Base-by-base conservation (phyloP, 1,284 basidiomycete genomes). In the Leccinum subrobustum region DNA sequence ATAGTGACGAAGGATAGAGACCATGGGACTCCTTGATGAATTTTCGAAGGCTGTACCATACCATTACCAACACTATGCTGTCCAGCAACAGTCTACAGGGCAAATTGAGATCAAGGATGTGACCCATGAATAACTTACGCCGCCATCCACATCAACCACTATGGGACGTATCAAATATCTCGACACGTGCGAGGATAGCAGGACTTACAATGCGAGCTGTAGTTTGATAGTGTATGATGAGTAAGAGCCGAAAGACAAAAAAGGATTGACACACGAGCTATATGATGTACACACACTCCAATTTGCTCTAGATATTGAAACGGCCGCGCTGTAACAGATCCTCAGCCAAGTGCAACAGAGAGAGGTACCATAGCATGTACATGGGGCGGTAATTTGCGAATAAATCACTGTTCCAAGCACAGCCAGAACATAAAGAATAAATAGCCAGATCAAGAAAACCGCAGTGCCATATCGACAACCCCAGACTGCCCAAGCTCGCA, bases 401-500 rank as follows among this genome's bases (percentile, higher is more conserved):
- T 62, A 65, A 4, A 60, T 25, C 23, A 56, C n/a, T 1, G 18
- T 8, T 12, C 42, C 60, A 1, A 59, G 7, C 27, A 60, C 20
- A 5, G 27, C 31, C 9, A 65, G 27, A 14, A 62, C 6, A 33
- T 65, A 67, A 9, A 57, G n/a, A 1, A 58, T 16, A 39, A 63
- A 67, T 16, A 57, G 37, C 0, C 18, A n/a, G 3, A 66, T 57
- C 29, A 47, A 39, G 50, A 18, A 55, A 12, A 35, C 25, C 4
- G 53, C 52, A 14, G 25, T 50, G 12, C 58, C 39, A 53, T 54
- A 67, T 57, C 7, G 56, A 23, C 59, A 64, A 12, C 52, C 62
- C 62, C 62, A 61, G 55, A 63, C 60, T 6, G 62, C 47, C 52
- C 63, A 60, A n/a, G 65, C 63, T 14, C 61, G 63, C 59, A 61